Evolutionary conservation across 805 yeast genomes (phyloP).

Genomic region (Candida insectorum): DNA sequence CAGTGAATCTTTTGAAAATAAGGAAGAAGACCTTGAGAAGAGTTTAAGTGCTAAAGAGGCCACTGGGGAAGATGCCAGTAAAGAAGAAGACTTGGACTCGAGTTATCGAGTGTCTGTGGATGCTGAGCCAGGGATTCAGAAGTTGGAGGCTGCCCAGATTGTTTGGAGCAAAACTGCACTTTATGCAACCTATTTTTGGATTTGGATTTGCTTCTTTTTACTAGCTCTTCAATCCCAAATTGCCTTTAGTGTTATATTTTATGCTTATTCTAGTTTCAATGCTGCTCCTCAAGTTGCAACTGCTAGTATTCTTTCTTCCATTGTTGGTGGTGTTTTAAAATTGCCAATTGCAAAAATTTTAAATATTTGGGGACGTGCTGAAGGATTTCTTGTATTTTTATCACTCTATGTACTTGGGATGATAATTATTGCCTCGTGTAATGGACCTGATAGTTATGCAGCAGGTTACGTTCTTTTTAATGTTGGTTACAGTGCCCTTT

Average conservation of each 20-base stretch:
- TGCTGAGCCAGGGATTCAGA: conserved; percentile 21
- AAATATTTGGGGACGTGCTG: conserved; percentile 23
- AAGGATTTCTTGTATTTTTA: conserved; percentile 19
- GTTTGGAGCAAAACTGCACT: conserved; percentile 26
- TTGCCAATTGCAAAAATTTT: conserved; percentile 22
- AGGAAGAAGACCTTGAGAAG: too few species aligned
- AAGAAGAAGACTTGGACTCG: neutral
- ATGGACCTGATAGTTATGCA: conserved; percentile 18
- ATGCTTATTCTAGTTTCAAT: conserved; percentile 19
- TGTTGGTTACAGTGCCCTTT: conserved; percentile 23
- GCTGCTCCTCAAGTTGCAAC: conserved; percentile 25
- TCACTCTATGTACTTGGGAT: conserved; percentile 17
- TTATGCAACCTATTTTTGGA: conserved; percentile 22
- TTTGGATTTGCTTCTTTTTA: conserved; percentile 30
- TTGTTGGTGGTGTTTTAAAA: conserved; percentile 28
- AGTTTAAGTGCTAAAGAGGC: too few species aligned
- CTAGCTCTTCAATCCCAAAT: conserved; percentile 23
- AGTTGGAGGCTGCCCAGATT: conserved; percentile 22
- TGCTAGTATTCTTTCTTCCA: conserved; percentile 21
- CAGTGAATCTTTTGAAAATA: too few species aligned
- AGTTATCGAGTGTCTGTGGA: conserved; percentile 11
- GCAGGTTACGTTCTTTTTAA: conserved; percentile 24
- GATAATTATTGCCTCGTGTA: conserved; percentile 21
- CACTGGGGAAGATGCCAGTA: too few species aligned
- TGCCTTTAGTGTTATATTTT: conserved; percentile 15